phyloP scores from a whole-genome alignment of 169 alveolate genomes.

The Plasmodium coatneyi region DNA sequence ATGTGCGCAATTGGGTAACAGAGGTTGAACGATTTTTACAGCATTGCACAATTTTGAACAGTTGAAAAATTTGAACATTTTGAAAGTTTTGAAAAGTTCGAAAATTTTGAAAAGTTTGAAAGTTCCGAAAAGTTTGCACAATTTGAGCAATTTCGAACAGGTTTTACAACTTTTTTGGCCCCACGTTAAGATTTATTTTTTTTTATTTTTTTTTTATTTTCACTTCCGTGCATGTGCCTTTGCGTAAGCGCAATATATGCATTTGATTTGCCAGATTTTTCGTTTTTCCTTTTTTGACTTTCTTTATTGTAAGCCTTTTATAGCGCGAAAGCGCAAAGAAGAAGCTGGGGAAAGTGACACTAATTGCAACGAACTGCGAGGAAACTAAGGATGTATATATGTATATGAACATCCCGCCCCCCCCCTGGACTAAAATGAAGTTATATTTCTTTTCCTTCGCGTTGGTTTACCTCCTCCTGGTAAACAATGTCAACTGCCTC shows the following conservation, averaged over 20 bases:
- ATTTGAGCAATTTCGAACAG: no score
- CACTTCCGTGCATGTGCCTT: not conserved
- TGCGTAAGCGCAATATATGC: not conserved
- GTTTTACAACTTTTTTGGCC: not conserved
- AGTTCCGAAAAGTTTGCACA: not conserved
- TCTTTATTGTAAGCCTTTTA: not conserved
- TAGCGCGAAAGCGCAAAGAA: not conserved
- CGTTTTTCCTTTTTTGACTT: not conserved
- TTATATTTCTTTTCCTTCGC: not conserved
- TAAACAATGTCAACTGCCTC: conserved; percentile 50
- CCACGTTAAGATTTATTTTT: not conserved
- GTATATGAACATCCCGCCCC: not conserved
- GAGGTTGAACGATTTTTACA: not conserved
- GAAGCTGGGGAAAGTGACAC: not conserved
- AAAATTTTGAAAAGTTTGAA: no score
- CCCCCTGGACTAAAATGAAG: conserved; percentile 9
- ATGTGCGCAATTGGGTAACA: not conserved
- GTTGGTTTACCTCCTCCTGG: conserved; percentile 11
- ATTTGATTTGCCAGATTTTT: not conserved
- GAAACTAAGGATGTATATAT: not conserved
- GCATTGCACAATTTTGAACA: not conserved
- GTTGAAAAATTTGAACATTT: not conserved
- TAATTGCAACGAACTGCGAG: not conserved
- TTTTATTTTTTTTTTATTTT: not conserved
- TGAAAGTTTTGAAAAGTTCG: no score